phyloP scores from a whole-genome alignment of 2,329 filamentous ascomycete species.

The Penicillium corylophilum region DNA sequence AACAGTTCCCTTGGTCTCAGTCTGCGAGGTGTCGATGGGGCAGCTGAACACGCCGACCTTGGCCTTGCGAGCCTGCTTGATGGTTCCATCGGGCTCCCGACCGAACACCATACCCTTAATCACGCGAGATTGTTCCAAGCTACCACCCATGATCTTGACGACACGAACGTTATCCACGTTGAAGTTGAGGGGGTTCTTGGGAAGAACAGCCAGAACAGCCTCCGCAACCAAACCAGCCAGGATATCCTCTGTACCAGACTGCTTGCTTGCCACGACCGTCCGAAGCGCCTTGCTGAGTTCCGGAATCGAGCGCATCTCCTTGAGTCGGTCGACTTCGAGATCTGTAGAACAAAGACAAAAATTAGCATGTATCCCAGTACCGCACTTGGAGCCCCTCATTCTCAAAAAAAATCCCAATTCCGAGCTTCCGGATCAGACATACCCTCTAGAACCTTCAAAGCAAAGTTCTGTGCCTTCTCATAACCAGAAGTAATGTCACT shows the following conservation, averaged over 20 bases:
- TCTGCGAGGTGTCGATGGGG: constrained; percentile 91
- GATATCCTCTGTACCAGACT: constrained; percentile 88
- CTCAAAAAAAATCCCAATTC: not conserved
- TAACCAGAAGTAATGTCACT: constrained; percentile 95
- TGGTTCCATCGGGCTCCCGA: constrained; percentile 83
- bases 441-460: constrained; percentile 78
- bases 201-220: constrained; percentile 78
- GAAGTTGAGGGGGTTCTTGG: constrained; percentile 94
- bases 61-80: constrained; percentile 89
- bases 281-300: constrained; percentile 94
- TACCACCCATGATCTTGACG: constrained; percentile 99
- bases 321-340: constrained; percentile 85
- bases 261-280: constrained; percentile 95
- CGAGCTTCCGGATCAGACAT: constrained; percentile 19
- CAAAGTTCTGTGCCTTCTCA: constrained; percentile 88
- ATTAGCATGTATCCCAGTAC: not conserved
- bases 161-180: constrained; percentile 99
- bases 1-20: constrained; percentile 98
- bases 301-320: constrained; percentile 73
- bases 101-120: constrained; percentile 98
- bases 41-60: constrained; percentile 98
- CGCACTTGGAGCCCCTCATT: not conserved
- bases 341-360: constrained; percentile 49
- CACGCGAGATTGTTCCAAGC: constrained; percentile 87
- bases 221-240: constrained; percentile 85